phyloP scores from a whole-genome alignment of 2,329 filamentous ascomycete species.

The Phyllosticta paracitricarpa region DNA sequence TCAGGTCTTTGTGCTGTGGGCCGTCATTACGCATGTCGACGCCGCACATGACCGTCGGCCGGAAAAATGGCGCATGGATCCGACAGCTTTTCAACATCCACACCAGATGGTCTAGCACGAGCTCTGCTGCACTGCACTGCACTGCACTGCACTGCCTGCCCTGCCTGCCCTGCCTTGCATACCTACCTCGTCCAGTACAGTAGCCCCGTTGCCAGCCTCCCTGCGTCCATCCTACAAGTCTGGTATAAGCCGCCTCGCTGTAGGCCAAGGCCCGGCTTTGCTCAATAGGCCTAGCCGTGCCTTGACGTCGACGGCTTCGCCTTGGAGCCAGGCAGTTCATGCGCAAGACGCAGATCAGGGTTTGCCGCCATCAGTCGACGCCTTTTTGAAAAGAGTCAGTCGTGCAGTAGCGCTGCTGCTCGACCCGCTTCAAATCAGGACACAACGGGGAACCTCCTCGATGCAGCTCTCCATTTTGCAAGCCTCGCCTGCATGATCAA shows the following conservation, averaged over 20 bases:
- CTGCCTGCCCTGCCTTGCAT: not conserved
- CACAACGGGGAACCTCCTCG: no score
- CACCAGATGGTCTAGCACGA: not conserved
- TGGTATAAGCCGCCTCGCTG: not conserved
- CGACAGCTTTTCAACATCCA: not conserved
- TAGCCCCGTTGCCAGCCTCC: not conserved
- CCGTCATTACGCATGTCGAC: slow-evolving; percentile 9
- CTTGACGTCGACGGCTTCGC: slow-evolving; percentile 5
- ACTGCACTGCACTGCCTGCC: not conserved
- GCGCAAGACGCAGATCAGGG: slow-evolving; percentile 8
- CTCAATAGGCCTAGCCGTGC: not conserved
- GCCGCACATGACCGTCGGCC: slow-evolving; percentile 8
- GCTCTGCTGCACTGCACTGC: not conserved
- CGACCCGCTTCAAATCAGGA: not conserved
- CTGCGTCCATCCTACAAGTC: not conserved
- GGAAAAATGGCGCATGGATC: not conserved
- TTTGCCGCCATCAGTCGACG: slow-evolving; percentile 6
- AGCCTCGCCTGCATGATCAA: not conserved
- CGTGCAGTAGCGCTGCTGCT: not conserved
- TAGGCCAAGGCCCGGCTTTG: not conserved
- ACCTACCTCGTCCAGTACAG: not conserved
- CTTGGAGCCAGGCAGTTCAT: slow-evolving; percentile 6
- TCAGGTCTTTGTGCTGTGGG: slow-evolving; percentile 1
- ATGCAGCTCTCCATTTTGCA: no score
- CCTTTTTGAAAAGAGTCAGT: not conserved